Evolutionary conservation across 495 filamentous ascomycete species (phyloP), one percentile per base, ranked within the genome.

Genomic region (Penicillium verhagenii): DNA sequence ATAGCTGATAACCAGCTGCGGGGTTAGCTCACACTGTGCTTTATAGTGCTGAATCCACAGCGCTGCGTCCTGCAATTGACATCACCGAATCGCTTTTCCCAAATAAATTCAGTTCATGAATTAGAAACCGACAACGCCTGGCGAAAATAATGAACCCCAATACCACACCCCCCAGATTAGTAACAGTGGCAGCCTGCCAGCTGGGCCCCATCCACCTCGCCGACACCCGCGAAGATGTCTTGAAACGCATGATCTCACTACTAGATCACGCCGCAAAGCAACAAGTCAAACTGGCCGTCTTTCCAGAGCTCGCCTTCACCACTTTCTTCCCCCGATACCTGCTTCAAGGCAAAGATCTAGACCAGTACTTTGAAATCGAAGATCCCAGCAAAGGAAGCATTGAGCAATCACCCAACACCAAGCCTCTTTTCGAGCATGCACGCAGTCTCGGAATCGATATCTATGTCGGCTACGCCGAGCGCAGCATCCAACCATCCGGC

Each of bases 281-380:
- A 33, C 69, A 66, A 18, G 76, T 71, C 24, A 60, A 76, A 53
- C 44, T 79, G 0, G 75, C 77, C 14, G 66, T 80, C 33, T 80
- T 75, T 56, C 77, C 77, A 6, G 77, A 80, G 52, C 65, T 67
- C 42, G 69, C 74, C 35, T 70, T 79, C 58, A 79, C 75, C 10
- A 80, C 76, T 1, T 80, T 80, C 68, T 79, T 79, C 58, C 77
- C 77, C 1, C 69, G 76, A 47, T 68, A 77, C 50, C 58, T 77
- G 25, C 45, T 62, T 31, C 59, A 68, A 23, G 61, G 61, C 29
- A 43, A 63, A 19, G 70, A 77, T 26, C 58, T 79, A 2, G 74
- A 74, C 48, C 44, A 54, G 11, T 79, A 65, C 60, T 78, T 79
- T 56, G 77, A 79, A 50, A 65, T 73, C 54, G 72, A 60, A 29